Evolutionary conservation across 805 yeast genomes (phyloP), one percentile per base, ranked within the genome.

Genomic region (Cyberlindnera veronae): DNA sequence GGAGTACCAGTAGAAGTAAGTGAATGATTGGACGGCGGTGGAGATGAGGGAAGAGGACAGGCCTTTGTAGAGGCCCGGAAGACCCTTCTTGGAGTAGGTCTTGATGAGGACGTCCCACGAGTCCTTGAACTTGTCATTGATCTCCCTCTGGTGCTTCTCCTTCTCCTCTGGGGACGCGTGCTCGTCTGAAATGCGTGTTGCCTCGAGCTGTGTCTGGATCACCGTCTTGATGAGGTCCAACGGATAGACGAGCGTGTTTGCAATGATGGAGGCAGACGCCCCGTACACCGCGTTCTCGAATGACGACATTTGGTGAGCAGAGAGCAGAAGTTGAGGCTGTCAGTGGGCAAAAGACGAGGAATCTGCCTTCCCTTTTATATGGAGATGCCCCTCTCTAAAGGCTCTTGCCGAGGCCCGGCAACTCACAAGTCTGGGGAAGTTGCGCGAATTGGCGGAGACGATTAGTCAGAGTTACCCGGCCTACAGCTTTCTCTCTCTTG

Each of bases 1-100:
- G 5, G 89, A 80, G 62, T 87, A 87, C 93, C 95, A 87, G 62
- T 85, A 87, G 61, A 87, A 87, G 61, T 87, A 87, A 22, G 87
- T 80, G 57, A 87, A 87, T 51, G 81, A 83, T 56, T 84, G 86
- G 8, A 84, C 77, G 2, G 90, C 89, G 10, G 81, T 76, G 3
- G 89, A 88, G 15, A 81, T 53, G 30, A 85, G 63, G 1, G 85
- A 75, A 2, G 89, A 79, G 3, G 76, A 63, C 34, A 86, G 61
- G 1, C 95, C 95, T 48, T 74, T 77, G 63, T 86, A 87, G 61
- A 84, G 72, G 6, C 91, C 93, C 14, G 64, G 47, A 10, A 82
- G 35, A 1, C 95, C 95, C 50, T 78, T 72, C 40, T 69, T 68
- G 38, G 46, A 46, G 56, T 77, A 74, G 5, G 86, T 77, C 57